Base-by-base conservation (phyloP, 1,284 basidiomycete genomes). In the Microbotryum silenes-acaulis region DNA sequence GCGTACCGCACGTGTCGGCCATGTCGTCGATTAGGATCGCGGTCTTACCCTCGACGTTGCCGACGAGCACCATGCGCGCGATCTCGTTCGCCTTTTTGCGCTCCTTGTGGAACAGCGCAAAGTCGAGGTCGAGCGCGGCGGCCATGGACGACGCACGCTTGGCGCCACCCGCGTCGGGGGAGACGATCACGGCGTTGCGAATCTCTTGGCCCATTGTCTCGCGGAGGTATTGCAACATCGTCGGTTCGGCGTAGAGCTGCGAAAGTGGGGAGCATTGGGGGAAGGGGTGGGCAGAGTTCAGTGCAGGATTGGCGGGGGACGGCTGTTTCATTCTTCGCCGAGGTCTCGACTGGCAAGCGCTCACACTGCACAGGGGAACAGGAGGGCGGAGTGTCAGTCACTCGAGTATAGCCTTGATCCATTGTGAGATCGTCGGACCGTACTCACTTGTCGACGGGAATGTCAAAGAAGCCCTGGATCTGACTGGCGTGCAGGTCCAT, bases 1-100 rank as follows among this genome's bases (percentile, higher is more conserved):
- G 82, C 61, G 96, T 99, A 50, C 96, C 96, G 74, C 96, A 99
- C 49, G 96, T 98, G 77, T 99, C 96, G 56, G 96, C 92, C 96
- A 99, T 99, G 79, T 99, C 96, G 81, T 98, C 96, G 56, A 98
- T 93, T n/a, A 99, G 81, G 66, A 99, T 91, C 60, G 94, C 96
- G 50, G 87, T 82, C 79, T 98, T 98, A 76, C 86, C 91, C 72
- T 85, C 85, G 67, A 94, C 93, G 72, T 88, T 85, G 6, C 96
- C 96, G 63, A 99, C 96, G 56, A 99, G 85, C 53, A 98, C 86
- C 96, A 99, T 99, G 62, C 96, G 86, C 56, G 93, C 97, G 23
- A 99, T 94, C 73, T 97, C 91, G 78, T 97, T 98, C 47, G 94
- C 96, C 81, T 96, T 97, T 79, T 97, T 98, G 63, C 96, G 87